phyloP scores from a whole-genome alignment of 192 early-diverging fungal genomes.

The Umbelopsis isabellina region DNA sequence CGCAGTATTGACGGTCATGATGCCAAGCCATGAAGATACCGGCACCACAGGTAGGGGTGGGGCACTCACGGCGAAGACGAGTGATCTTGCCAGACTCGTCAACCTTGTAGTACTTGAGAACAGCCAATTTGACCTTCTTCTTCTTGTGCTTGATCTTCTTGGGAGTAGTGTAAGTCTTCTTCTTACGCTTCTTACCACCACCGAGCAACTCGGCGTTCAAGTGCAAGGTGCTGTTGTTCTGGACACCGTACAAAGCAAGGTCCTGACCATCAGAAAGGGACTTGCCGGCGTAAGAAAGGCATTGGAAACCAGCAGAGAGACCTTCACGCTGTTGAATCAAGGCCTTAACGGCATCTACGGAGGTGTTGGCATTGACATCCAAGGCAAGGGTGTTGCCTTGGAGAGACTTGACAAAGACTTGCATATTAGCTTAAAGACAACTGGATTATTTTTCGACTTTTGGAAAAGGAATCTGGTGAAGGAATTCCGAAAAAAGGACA shows the following conservation, averaged over 20 bases:
- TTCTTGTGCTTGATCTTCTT: conserved; percentile 99
- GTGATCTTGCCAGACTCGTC: conserved; percentile 97
- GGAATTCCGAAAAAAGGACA: conserved; percentile 38
- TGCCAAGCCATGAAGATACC: conserved; percentile 99
- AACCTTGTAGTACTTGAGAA: conserved; percentile 99
- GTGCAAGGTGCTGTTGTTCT: conserved; percentile 78
- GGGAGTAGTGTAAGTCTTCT: conserved; percentile 99
- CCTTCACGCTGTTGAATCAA: conserved; percentile 62
- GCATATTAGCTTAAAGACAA: conserved; percentile 56
- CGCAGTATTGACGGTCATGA: conserved; percentile 98
- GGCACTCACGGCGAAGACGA: conserved; percentile 98
- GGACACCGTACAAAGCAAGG: conserved; percentile 57
- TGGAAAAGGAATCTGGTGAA: conserved; percentile 53
- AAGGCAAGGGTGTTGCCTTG: conserved; percentile 66
- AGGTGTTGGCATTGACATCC: conserved; percentile 56
- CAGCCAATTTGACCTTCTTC: conserved; percentile 98
- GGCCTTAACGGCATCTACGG: conserved; percentile 59
- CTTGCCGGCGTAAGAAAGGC: conserved; percentile 58
- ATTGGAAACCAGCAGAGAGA: conserved; percentile 62
- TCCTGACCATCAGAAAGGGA: conserved; percentile 52
- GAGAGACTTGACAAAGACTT: conserved; percentile 69
- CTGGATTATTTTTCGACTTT: conserved; percentile 53
- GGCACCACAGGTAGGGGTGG: conserved; percentile 93
- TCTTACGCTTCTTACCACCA: conserved; percentile 99
- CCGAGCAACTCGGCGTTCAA: conserved; percentile 72